A percentile compares a stretch with the other conserved stretches of the same genome.
phyloP scores from a whole-genome alignment of 1,284 basidiomycete species.

The Puccinia novopanici region DNA sequence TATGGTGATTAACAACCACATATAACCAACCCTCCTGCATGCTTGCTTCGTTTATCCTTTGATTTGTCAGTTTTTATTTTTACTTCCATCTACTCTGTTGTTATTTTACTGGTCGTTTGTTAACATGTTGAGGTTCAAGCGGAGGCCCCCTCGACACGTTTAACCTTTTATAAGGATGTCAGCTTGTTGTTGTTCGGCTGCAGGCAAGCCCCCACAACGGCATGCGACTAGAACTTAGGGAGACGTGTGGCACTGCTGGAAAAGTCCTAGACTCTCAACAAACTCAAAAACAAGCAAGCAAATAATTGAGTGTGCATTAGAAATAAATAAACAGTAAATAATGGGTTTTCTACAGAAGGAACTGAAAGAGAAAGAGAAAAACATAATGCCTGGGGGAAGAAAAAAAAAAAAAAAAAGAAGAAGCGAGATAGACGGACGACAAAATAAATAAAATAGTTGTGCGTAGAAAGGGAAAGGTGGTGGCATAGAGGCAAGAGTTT shows the following conservation, averaged over 20 bases:
- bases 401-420: too few relatives aligned
- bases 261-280: neutral
- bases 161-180: too few relatives aligned
- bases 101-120: neutral
- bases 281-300: neutral
- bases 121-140: neutral
- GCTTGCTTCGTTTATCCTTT: too few relatives aligned
- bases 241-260: too few relatives aligned
- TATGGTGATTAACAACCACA: constrained; percentile 54
- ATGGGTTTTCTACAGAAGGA: neutral
- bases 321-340: neutral
- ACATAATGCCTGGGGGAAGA: neutral
- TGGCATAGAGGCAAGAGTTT: neutral
- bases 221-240: too few relatives aligned
- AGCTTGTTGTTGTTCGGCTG: too few relatives aligned
- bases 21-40: neutral
- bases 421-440: neutral
- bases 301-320: neutral
- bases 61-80: neutral
- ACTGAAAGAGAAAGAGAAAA: neutral
- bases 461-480: neutral
- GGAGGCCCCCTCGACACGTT: neutral
- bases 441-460: neutral
- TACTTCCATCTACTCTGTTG: neutral
- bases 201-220: too few relatives aligned